phyloP scores from a whole-genome alignment of 2,329 filamentous ascomycete genomes.

The Cercospora sp. region DNA sequence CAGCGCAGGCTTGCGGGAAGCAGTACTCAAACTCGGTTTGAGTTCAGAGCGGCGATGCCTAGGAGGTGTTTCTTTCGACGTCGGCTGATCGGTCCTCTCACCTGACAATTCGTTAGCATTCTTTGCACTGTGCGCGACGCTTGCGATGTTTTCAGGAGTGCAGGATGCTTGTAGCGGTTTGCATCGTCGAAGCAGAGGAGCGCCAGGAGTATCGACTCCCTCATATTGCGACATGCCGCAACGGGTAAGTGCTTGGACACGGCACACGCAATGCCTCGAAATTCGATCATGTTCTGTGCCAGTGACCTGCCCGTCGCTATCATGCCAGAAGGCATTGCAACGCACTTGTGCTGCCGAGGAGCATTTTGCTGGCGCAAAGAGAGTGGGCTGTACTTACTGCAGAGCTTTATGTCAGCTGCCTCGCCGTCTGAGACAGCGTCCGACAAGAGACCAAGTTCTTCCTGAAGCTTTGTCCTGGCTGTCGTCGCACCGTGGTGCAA shows the following conservation, averaged over 20 bases:
- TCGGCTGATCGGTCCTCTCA: slow-evolving; percentile 10
- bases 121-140: background rate
- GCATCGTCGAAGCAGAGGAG: background rate
- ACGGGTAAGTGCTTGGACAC: background rate
- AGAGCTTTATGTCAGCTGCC: background rate
- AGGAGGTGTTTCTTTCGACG: slow-evolving; percentile 27
- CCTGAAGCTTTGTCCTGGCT: background rate
- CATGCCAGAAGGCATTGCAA: background rate
- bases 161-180: background rate
- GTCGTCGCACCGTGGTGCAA: slow-evolving; percentile 20
- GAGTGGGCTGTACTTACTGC: background rate
- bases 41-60: slow-evolving; percentile 25
- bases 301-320: background rate
- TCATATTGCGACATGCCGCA: slow-evolving; percentile 2
- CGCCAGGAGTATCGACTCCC: background rate
- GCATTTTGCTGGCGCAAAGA: background rate
- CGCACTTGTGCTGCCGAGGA: background rate
- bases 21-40: slow-evolving; percentile 29
- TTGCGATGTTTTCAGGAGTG: background rate
- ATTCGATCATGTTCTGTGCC: background rate
- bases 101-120: slow-evolving; percentile 20
- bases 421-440: background rate
- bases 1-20: slow-evolving; percentile 22
- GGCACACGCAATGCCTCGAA: background rate
- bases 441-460: background rate